phyloP scores from a whole-genome alignment of 1,284 basidiomycete species.

The Meira nashicola region DNA sequence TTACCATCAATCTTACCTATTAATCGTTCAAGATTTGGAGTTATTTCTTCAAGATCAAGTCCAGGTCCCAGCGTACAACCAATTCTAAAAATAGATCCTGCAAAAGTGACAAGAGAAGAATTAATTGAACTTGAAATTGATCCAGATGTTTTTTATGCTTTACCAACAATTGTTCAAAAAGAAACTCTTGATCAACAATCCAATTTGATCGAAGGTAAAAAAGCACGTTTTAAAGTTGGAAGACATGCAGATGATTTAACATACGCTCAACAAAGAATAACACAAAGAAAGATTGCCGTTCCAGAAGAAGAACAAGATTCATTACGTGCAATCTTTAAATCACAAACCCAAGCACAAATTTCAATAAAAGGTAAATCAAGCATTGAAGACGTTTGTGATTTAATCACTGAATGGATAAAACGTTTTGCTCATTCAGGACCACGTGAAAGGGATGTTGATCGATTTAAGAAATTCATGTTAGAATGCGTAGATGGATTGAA shows the following conservation, averaged over 20 bases:
- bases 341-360: no score
- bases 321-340: no score
- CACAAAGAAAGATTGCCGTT: neutral
- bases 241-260: conserved; percentile 8
- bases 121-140: conserved; percentile 34
- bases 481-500: neutral
- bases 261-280: conserved; percentile 3
- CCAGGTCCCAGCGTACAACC: conserved; percentile 2
- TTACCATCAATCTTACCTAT: neutral
- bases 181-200: conserved; percentile 18
- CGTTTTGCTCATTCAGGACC: neutral
- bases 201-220: neutral
- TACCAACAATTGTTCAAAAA: conserved; percentile 35
- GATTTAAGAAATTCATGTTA: neutral
- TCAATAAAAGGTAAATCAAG: neutral
- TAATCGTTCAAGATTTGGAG: no score
- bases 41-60: neutral
- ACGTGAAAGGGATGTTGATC: conserved; percentile 1
- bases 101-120: conserved; percentile 15
- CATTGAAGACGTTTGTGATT: neutral
- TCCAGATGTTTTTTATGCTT: conserved; percentile 33
- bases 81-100: conserved; percentile 17
- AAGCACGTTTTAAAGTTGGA: conserved; percentile 8
- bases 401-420: neutral
- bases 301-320: neutral